phyloP scores from a whole-genome alignment of 331 rosid genomes.

The Pyrus hybrid region DNA sequence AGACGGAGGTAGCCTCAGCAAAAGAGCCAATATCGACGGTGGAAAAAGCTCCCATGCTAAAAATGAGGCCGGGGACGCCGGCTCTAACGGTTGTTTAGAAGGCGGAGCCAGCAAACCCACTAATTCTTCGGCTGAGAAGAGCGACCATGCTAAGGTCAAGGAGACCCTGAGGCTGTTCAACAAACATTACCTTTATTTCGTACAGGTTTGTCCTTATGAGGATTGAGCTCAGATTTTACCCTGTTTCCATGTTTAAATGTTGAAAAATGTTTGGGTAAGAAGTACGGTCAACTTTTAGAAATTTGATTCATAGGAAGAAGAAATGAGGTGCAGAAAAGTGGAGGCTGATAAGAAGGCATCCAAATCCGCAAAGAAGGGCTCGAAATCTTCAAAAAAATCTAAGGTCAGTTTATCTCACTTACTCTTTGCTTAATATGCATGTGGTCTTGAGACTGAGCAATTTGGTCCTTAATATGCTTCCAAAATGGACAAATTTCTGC shows the following conservation, averaged over 20 bases:
- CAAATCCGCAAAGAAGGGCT: slow-evolving; percentile 7
- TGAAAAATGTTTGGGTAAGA: not conserved
- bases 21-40: not conserved
- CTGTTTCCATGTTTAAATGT: not conserved
- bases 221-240: not conserved
- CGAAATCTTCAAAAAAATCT: slow-evolving; percentile 19
- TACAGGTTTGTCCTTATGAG: slow-evolving; percentile 49
- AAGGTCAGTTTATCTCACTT: slow-evolving; percentile 33
- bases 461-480: not conserved
- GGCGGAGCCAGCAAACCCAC: slow-evolving; percentile 5
- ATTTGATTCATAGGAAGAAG: slow-evolving; percentile 50
- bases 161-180: slow-evolving; percentile 73
- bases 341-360: slow-evolving; percentile 27
- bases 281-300: not conserved
- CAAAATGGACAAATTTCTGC: slow-evolving; percentile 4
- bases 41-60: not conserved
- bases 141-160: slow-evolving; percentile 53
- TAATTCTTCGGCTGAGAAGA: slow-evolving; percentile 31
- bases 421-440: not conserved
- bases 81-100: not conserved
- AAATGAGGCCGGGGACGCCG: not conserved
- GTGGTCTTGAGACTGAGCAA: not conserved
- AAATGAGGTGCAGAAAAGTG: slow-evolving; percentile 40
- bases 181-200: slow-evolving; percentile 66
- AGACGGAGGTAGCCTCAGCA: not conserved